A percentile compares a stretch with the other conserved stretches of the same genome.
phyloP scores from a whole-genome alignment of 371 early-diverging fungal species.

The Lichtheimia ramosa region DNA sequence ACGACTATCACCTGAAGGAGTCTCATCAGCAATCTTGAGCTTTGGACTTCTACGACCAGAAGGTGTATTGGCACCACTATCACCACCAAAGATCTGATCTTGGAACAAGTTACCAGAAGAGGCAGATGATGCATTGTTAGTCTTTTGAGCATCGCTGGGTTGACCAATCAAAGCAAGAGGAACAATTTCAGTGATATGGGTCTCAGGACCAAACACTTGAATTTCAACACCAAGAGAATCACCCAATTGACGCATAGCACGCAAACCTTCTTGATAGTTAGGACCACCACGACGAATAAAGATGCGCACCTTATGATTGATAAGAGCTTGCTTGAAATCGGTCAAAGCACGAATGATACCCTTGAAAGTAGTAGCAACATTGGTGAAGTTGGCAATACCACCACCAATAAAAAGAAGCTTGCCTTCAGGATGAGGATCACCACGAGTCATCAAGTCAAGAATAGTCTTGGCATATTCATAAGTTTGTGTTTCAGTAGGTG shows the following conservation, averaged over 20 bases:
- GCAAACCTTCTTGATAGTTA: constrained; percentile 98
- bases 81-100: constrained; percentile 60
- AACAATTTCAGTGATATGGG: constrained; percentile 97
- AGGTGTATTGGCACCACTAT: constrained; percentile 29
- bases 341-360: constrained; percentile 94
- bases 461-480: constrained; percentile 98
- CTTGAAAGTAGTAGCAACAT: constrained; percentile 98
- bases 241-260: constrained; percentile 92
- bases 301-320: constrained; percentile 86
- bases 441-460: constrained; percentile 96
- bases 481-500: constrained; percentile 96
- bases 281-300: constrained; percentile 98
- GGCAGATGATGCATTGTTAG: constrained; percentile 21
- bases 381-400: constrained; percentile 99
- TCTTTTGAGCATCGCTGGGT: constrained; percentile 29
- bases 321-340: constrained; percentile 87
- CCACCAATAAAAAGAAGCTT: constrained; percentile 97
- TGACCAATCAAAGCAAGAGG: constrained; percentile 85
- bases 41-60: constrained; percentile 35
- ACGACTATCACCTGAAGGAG: constrained; percentile 40
- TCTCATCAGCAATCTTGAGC: constrained; percentile 35
- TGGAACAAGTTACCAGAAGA: constrained; percentile 69
- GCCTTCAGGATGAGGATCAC: constrained; percentile 78
- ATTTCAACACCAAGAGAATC: constrained; percentile 92
- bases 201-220: constrained; percentile 96